Evolutionary conservation across 1,284 basidiomycete species (phyloP), one percentile per base, ranked within the genome.

Genomic region (Ustilago vetiveriae): DNA sequence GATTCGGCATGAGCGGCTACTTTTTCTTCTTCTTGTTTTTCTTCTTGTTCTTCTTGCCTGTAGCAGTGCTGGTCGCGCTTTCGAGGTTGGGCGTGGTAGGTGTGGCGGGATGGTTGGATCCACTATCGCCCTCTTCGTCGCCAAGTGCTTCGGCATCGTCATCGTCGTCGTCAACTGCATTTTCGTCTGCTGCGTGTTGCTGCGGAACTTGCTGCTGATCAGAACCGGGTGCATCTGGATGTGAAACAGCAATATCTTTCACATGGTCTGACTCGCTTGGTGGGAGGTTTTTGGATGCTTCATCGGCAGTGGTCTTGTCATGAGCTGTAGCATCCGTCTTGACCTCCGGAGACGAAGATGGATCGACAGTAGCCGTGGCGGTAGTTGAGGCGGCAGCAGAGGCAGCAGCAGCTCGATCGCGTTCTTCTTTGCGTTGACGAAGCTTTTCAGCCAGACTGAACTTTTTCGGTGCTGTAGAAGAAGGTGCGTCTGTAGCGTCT

Each of bases 381-480:
- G 21, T 33, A 14, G 38, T 38, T 7, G 35, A 44, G 11, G 54
- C 46, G 3, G 63, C 38, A 4, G 53, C 51, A 10, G 55, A 55
- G 3, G 66, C 52, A 2, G 65, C 58, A 17, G 56, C 56, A 23
- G 60, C 67, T 6, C 56, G 46, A 19, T 70, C 67, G 6, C 67
- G 47, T 39, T 70, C 56, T 32, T 70, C 67, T 44, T 65, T 70
- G 14, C 67, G 55, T 27, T 38, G 47, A 33, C 56, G 55, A 23
- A 70, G 57, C 49, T 70, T 70, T 13, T 70, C 67, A 6, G 67
- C 67, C 32, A 70, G 23, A 22, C 56, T 70, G 40, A 51, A 65
- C 39, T 70, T 70, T 49, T 70, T 70, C 3, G 38, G 29, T 10
- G 51, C 29, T 21, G 35, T 19, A 11, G 49, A 19, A 30, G 51